Evolutionary conservation across 139 green algal genomes (phyloP), one percentile per base, ranked within the genome.

Genomic region (Yamagishiella unicocca): DNA sequence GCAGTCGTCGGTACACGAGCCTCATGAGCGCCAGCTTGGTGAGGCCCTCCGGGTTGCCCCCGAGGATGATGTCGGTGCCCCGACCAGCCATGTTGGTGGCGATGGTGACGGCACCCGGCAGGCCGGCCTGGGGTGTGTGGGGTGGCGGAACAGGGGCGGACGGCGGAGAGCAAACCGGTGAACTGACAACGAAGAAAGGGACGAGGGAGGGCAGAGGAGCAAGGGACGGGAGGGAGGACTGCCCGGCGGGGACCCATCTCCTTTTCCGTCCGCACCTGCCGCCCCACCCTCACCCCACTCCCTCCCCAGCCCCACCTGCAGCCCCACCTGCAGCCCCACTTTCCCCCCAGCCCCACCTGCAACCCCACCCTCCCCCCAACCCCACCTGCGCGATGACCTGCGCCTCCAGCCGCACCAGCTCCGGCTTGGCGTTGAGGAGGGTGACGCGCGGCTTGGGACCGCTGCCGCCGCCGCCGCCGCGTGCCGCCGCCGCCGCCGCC

Each of bases 21-120:
- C 89, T 42, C 80, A 91, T 86, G 27, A 95, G 82, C 35, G 86
- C 89, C 84, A 93, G 76, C 25, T 70, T 74, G 1, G 89, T 92
- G 14, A 96, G 81, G 1, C 92, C 92, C 80, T 95, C 92, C 17
- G 97, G 82, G 86, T 99, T 99, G 72, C 98, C 98, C 1, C 98
- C 98, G 54, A 99, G 91, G 29, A 99, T 93, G 90, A 99, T 99
- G 92, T 99, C 98, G 9, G 98, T 99, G 73, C 98, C 98, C 25
- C 98, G 92, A 22, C 98, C 98, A 9, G 98, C 98, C 98, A 99
- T 99, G 95, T 99, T 99, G 73, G 98, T 99, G 46, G 98, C 95
- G 37, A 99, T 99, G 27, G 97, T 99, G 2, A 99, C 97, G 1
- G 93, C 88, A 29, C 94, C 94, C 12, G 91, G 92, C n/a, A 98